Evolutionary conservation across 768 basidiomycete genomes (phyloP), one percentile per base, ranked within the genome.

Genomic region (Amanita subjunquillea): DNA sequence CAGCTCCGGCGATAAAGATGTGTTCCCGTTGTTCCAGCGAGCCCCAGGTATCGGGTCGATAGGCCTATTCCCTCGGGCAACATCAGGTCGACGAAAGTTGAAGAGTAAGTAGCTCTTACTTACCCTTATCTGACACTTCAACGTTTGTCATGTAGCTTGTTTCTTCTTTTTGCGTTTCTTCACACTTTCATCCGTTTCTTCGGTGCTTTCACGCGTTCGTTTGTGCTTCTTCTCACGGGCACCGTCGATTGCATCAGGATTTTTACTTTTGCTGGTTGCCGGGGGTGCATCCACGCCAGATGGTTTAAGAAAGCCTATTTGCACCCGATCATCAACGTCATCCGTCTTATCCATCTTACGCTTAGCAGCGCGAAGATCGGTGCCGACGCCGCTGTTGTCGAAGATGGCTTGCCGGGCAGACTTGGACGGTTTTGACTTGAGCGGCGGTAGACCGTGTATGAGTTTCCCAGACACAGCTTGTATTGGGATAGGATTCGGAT

Each of bases 281-380:
- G 68, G 64, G 32, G 74, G 76, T 40, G 70, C 77, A 54, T 82
- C 80, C 15, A 83, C 72, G 29, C 79, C 80, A 42, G 72, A 67
- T 32, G 82, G 82, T 58, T 79, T 82, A 54, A 80, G 56, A 63
- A 82, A 82, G 7, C 51, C 57, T 25, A 44, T 36, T 25, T 30
- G n/a, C 10, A 29, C 17, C 3, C 12, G 4, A 5, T 43, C 53
- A 7, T 32, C 29, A 27, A 15, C 44, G 27, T 52, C 9, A 22
- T 55, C 53, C 20, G 54, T 38, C 3, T 17, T 46, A 25, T 55
- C 53, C 20, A 54, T 38, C 8, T 10, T 46, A 17, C 29, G 44
- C 29, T 32, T 46, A 32, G 58, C 13, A 17, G 55, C 15, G 44
- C 71, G 71, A 47, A 82, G 56, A 64, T 82, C 79, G 41, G 68